A percentile compares a stretch with the other conserved stretches of the same genome.
Evolutionary conservation across 2,329 filamentous ascomycete genomes (phyloP).

Genomic region (Xylaria sp.): DNA sequence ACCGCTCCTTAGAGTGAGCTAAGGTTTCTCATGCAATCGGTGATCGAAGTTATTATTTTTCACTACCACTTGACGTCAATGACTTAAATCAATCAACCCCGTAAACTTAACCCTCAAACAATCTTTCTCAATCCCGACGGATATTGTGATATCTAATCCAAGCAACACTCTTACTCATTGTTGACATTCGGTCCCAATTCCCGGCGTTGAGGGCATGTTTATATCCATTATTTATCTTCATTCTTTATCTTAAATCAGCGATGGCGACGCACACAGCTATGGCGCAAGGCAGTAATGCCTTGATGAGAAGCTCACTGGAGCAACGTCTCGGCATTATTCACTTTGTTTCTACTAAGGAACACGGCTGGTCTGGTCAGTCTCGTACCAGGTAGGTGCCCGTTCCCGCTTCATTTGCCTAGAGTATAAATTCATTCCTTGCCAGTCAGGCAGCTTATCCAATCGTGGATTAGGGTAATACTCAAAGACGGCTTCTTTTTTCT

Average conservation of each 20-base stretch:
- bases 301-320: slow-evolving; percentile 48
- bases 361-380: slow-evolving; percentile 57
- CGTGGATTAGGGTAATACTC: no score
- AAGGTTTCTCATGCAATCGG: not conserved
- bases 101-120: not conserved
- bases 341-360: slow-evolving; percentile 54
- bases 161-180: not conserved
- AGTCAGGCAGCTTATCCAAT: not conserved
- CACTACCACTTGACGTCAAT: not conserved
- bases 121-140: not conserved
- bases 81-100: not conserved
- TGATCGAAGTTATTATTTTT: not conserved
- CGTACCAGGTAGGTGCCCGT: slow-evolving; percentile 55
- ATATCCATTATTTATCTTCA: not conserved
- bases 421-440: not conserved
- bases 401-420: not conserved
- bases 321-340: slow-evolving; percentile 56
- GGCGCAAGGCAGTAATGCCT: slow-evolving; percentile 51
- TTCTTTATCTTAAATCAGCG: not conserved
- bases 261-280: slow-evolving; percentile 53
- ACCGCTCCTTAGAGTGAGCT: not conserved
- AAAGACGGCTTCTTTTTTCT: not conserved
- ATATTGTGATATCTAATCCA: not conserved
- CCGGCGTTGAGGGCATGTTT: slow-evolving; percentile 6
- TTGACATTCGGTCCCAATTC: not conserved